These are phyloP conservation scores for Halenospora varia DNA, from an alignment of 495 filamentous ascomycete genomes.

Conservation along the genomic window DNA sequence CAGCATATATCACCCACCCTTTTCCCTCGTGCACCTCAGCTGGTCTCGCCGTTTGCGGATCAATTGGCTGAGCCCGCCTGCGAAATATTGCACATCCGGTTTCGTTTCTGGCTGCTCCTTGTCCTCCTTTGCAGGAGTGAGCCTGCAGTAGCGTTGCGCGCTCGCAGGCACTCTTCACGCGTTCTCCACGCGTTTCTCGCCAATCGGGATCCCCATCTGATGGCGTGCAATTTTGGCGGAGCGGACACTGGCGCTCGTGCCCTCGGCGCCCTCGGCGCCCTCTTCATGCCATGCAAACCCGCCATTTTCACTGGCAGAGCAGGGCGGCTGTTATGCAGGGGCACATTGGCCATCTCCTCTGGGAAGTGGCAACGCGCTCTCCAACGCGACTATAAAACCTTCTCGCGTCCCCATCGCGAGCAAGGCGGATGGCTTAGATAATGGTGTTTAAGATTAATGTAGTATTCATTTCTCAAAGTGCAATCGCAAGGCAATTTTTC, in stretches of 20 bases:
- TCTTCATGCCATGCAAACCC: not conserved
- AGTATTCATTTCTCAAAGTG: no score
- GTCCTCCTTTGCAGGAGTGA: not conserved
- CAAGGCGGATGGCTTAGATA: not conserved
- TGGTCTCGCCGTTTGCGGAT: not conserved
- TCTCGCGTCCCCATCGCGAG: not conserved
- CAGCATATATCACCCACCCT: not conserved
- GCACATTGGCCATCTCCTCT: not conserved
- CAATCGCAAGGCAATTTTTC: no score
- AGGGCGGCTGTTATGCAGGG: not conserved
- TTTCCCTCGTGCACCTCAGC: not conserved
- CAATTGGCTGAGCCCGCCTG: not conserved
- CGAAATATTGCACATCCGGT: not conserved
- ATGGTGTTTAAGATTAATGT: not conserved
- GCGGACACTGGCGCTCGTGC: not conserved
- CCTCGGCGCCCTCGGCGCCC: not conserved
- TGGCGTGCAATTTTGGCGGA: not conserved
- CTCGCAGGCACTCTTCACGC: not conserved
- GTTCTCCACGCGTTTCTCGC: not conserved
- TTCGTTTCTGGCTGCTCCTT: not conserved
- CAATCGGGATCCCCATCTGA: not conserved
- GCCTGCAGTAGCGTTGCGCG: not conserved
- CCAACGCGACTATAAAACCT: not conserved
- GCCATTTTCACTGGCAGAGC: not conserved
- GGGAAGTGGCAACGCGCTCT: not conserved